Percentiles rank a stretch among this genome's conserved stretches.
Conservation (phyloP, 2,329 filamentous ascomycete species). For the Coniochaeta sp. region DNA sequence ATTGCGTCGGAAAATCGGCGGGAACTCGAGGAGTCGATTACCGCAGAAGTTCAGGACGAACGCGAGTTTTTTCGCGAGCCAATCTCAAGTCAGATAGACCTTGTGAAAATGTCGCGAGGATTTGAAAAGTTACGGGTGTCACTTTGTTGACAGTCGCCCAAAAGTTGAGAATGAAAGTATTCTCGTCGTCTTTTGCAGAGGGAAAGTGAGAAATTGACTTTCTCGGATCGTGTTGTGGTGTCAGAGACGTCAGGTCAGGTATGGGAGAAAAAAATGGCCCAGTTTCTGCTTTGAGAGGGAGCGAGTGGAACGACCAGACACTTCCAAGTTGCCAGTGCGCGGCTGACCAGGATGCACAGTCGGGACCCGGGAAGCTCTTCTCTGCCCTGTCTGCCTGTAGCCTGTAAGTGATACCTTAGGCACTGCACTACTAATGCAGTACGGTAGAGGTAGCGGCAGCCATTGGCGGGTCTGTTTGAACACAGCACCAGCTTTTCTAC, state of each 20-base stretch:
- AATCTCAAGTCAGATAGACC: background rate
- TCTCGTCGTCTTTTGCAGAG: background rate
- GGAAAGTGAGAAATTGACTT: background rate
- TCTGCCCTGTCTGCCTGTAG: background rate
- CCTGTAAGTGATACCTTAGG: too few relatives aligned
- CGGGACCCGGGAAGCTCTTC: background rate
- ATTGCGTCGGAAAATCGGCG: background rate
- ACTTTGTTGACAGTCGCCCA: background rate
- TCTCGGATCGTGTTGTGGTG: background rate
- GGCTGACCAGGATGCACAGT: background rate
- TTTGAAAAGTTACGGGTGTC: background rate
- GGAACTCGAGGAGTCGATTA: background rate
- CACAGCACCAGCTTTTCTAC: background rate
- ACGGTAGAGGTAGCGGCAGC: too few relatives aligned
- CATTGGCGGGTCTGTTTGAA: background rate
- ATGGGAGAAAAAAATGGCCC: background rate
- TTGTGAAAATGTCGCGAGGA: background rate
- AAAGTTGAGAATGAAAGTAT: background rate
- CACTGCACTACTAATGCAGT: too few relatives aligned
- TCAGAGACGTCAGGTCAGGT: constrained; percentile 3
- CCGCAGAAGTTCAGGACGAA: background rate
- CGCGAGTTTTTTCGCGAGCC: background rate
- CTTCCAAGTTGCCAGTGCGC: background rate
- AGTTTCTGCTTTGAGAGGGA: background rate
- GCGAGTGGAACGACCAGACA: background rate